Evolutionary conservation across 2,329 filamentous ascomycete genomes (phyloP), one percentile per base, ranked within the genome.

Genomic region (Curvularia verruculosa): DNA sequence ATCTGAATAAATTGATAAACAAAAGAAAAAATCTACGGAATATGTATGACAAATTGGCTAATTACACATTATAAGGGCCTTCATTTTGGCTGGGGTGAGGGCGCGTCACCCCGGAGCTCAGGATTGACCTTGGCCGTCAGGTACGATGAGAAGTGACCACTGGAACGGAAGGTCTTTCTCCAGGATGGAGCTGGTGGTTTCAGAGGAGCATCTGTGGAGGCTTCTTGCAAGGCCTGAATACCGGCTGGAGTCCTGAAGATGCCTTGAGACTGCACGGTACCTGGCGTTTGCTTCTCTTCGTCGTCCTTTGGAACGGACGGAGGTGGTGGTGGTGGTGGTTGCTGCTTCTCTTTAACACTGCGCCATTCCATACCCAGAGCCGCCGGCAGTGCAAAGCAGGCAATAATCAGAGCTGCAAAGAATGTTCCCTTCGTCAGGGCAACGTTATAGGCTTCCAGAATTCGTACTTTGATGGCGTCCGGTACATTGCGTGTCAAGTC

Each of bases 311-410:
- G 12, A 34, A 49, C 41, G n/a, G 40, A 19, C 5, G 31, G 12
- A 19, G 40, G 15, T 5, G 31, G 12, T 9, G 50, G 37, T 7
- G 54, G 28, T 7, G 50, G 28, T 6, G 52, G 34, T 5, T 37
- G 47, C 36, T 58, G 50, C 5, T 56, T 60, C 19, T 82, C 83
- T 76, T 89, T 89, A 53, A 90, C 85, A 61, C 81, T 88, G 64
- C 79, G 81, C 87, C 87, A 90, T 73, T 89, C 85, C 74, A 90
- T 83, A 1, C 76, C 74, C 1, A 82, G 58, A 0, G 82, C 79
- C 0, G 84, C 86, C 3, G 88, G 54, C 10, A 88, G 74, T 2
- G 80, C 80, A 3, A 88, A 62, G 26, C 79, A 81, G 0, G 83
- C 79, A 66, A 88, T 77, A 5, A 83, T 82, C 8, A 88, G 75